These are phyloP conservation scores for Fusarium aywerte DNA, from an alignment of 2,329 filamentous ascomycete genomes.

Conservation along the genomic window DNA sequence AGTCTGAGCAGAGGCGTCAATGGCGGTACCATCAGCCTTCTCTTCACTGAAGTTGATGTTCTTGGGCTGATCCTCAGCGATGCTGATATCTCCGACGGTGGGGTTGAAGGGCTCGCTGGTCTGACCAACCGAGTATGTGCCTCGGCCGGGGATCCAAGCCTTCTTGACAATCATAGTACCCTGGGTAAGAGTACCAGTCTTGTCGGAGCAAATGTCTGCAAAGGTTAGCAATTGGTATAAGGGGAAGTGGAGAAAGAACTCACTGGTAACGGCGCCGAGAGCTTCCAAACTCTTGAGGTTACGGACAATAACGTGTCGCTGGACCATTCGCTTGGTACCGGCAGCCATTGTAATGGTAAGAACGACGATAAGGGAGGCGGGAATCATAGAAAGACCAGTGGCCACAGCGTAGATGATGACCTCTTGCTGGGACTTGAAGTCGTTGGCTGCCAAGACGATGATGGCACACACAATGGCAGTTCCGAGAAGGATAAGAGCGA, in stretches of 20 bases:
- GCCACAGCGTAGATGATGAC: constrained; percentile 67
- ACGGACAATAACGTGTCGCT: constrained; percentile 63
- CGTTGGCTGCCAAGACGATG: constrained; percentile 74
- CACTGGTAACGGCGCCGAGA: constrained; percentile 64
- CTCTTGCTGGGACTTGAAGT: constrained; percentile 63
- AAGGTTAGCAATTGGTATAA: constrained; percentile 28
- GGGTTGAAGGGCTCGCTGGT: constrained; percentile 69
- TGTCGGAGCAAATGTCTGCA: constrained; percentile 65
- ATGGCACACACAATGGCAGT: constrained; percentile 75
- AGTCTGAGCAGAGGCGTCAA: constrained; percentile 49
- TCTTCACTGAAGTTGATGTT: constrained; percentile 48
- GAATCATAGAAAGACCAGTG: constrained; percentile 62
- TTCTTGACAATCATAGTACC: constrained; percentile 66
- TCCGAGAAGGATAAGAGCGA: constrained; percentile 73
- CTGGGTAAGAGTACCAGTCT: constrained; percentile 65
- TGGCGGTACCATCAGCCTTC: constrained; percentile 43
- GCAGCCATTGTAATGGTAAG: constrained; percentile 70
- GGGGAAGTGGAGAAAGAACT: constrained; percentile 5
- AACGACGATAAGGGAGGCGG: constrained; percentile 60
- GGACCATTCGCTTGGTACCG: constrained; percentile 63
- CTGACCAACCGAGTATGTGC: constrained; percentile 59
- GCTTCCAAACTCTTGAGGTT: constrained; percentile 66
- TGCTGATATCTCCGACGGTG: constrained; percentile 58
- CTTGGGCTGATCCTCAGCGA: constrained; percentile 52
- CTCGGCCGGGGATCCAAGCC: constrained; percentile 61